Conservation (phyloP, 139 green algal genomes). For the Medakamo hakoo region DNA sequence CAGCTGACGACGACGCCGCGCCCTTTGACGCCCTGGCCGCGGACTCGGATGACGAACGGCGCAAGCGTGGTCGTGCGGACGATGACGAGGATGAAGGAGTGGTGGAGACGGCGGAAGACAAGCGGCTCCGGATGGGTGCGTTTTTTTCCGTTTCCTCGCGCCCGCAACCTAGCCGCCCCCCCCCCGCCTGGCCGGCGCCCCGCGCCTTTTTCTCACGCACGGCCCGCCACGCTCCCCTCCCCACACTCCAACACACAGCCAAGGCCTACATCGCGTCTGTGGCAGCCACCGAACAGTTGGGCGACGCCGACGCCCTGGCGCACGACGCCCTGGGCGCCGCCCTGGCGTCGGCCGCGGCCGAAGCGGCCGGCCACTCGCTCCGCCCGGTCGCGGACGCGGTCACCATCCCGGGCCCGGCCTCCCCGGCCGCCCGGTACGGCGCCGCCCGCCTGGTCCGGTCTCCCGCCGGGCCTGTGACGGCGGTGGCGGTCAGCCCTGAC, state of each 20-base stretch:
- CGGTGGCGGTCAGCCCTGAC: constrained; percentile 48
- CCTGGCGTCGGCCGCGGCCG: not conserved
- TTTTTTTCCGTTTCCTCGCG: no score
- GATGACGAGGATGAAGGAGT: not conserved
- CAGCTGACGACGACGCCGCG: no score
- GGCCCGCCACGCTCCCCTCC: no score
- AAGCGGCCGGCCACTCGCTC: not conserved
- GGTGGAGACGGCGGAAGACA: not conserved
- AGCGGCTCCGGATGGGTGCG: not conserved
- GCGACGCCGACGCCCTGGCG: not conserved
- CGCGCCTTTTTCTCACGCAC: no score
- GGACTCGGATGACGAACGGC: no score
- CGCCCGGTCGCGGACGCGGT: not conserved
- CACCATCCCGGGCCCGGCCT: not conserved
- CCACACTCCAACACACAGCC: no score
- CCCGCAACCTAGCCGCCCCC: no score
- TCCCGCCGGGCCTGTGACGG: constrained; percentile 43
- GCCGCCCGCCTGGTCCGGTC: constrained; percentile 11
- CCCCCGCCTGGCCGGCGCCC: no score
- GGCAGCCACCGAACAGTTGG: not conserved
- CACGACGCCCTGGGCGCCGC: not conserved
- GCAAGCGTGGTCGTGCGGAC: no score
- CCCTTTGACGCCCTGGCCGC: no score
- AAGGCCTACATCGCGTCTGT: not conserved
- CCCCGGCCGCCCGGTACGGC: not conserved